phyloP scores from a whole-genome alignment of 176 grass and related monocot species.

The Zea luxurians region DNA sequence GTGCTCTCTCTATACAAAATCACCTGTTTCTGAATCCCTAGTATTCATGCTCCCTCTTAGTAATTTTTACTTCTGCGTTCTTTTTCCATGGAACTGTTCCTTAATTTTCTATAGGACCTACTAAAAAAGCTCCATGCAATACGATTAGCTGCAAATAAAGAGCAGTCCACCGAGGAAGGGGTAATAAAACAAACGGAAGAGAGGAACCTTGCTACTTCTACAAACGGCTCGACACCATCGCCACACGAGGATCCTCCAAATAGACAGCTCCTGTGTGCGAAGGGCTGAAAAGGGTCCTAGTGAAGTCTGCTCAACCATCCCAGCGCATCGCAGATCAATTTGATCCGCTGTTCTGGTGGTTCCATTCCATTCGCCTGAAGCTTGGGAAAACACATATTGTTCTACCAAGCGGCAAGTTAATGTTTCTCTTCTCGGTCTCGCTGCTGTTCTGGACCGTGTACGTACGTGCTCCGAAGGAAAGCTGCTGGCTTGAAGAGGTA shows the following conservation, averaged over 20 bases:
- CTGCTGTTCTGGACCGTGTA: conserved; percentile 61
- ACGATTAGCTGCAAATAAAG: conserved; percentile 39
- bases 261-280: conserved; percentile 2
- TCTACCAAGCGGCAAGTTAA: conserved; percentile 58
- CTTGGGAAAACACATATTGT: conserved; percentile 69
- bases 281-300: conserved; percentile 28
- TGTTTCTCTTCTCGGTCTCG: conserved; percentile 62
- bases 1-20: no score
- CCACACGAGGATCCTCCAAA: conserved; percentile 31
- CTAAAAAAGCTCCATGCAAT: conserved; percentile 44
- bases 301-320: conserved; percentile 46
- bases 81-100: background rate
- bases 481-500: conserved; percentile 65
- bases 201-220: conserved; percentile 22
- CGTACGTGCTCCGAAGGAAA: conserved; percentile 59
- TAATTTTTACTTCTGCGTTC: background rate
- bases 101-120: conserved; percentile 36
- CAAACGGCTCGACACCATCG: conserved; percentile 16
- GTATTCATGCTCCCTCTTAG: background rate
- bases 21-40: background rate
- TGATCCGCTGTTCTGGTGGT: conserved; percentile 74
- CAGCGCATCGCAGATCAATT: conserved; percentile 40
- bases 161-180: background rate
- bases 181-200: conserved; percentile 33
- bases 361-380: conserved; percentile 63